phyloP scores from a whole-genome alignment of 108 stramenopile genomes.

The Mediolabrus comicus region DNA sequence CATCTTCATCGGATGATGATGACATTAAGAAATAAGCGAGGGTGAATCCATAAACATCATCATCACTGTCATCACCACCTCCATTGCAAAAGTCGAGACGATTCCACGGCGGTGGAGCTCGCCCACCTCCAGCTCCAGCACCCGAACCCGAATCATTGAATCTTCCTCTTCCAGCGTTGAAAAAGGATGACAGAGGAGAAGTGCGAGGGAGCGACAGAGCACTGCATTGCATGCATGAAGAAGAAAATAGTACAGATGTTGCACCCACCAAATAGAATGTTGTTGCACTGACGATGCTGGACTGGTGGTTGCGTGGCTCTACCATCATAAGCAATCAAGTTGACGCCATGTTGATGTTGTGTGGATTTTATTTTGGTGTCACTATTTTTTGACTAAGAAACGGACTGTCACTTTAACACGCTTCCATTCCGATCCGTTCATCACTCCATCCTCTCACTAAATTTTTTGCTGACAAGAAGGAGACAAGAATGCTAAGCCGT shows the following conservation, averaged over 20 bases:
- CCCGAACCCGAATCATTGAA: too few relatives aligned
- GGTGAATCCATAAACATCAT: not conserved
- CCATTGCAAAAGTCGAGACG: not conserved
- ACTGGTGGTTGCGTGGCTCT: too few relatives aligned
- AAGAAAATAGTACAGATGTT: not conserved
- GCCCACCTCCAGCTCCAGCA: not conserved
- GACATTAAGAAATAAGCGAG: not conserved
- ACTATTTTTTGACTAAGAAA: too few relatives aligned
- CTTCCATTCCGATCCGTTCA: too few relatives aligned
- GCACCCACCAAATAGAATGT: not conserved
- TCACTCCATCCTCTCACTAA: too few relatives aligned
- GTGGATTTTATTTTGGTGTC: too few relatives aligned
- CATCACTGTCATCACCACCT: slow-evolving; percentile 10
- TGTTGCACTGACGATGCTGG: not conserved
- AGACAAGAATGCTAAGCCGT: too few relatives aligned
- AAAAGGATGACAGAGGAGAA: not conserved
- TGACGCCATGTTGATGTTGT: too few relatives aligned
- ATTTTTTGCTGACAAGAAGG: too few relatives aligned
- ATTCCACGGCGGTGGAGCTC: not conserved
- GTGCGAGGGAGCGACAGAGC: not conserved
- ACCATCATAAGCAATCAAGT: too few relatives aligned
- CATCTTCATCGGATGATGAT: slow-evolving; percentile 5
- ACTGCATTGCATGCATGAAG: too few relatives aligned
- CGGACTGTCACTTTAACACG: too few relatives aligned
- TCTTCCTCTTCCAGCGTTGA: not conserved